A percentile compares a stretch with the other conserved stretches of the same genome.
These are phyloP conservation scores for Phaeomoniella chlamydospora DNA, from an alignment of 2,329 filamentous ascomycete genomes.

Conservation along the genomic window DNA sequence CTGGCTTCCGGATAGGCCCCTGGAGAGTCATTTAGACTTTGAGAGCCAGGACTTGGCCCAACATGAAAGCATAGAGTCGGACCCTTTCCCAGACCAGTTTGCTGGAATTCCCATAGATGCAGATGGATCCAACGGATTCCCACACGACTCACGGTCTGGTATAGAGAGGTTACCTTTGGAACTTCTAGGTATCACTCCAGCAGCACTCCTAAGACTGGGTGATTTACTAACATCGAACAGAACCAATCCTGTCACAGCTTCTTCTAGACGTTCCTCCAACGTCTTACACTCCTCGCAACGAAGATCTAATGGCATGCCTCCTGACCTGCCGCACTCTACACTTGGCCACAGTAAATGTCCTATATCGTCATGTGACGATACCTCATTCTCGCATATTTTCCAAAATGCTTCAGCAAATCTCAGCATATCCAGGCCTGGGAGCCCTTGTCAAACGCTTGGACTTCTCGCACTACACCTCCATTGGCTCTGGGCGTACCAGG, in stretches of 20 bases:
- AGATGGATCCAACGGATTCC: neutral
- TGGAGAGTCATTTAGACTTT: neutral
- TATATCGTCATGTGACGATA: slow-evolving; percentile 69
- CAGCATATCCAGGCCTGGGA: slow-evolving; percentile 52
- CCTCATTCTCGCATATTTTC: slow-evolving; percentile 73
- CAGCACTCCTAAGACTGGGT: neutral
- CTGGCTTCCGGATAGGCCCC: neutral
- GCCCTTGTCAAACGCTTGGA: slow-evolving; percentile 66
- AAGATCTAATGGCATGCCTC: slow-evolving; percentile 62
- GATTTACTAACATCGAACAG: slow-evolving; percentile 23
- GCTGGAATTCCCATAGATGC: neutral
- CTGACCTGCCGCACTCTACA: slow-evolving; percentile 64
- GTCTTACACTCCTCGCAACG: slow-evolving; percentile 60
- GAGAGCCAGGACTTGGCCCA: neutral
- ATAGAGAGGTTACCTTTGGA: neutral
- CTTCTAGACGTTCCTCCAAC: slow-evolving; percentile 63
- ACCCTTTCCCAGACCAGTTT: neutral
- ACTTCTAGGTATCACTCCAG: neutral
- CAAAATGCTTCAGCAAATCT: slow-evolving; percentile 61
- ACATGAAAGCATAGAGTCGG: neutral
- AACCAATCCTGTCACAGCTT: slow-evolving; percentile 59
- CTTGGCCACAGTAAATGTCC: slow-evolving; percentile 55
- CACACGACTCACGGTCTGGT: no score
- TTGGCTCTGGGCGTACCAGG: slow-evolving; percentile 59
- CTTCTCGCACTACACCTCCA: slow-evolving; percentile 75